Conservation (phyloP, 768 basidiomycete genomes). For the Leccinum ochraceum region DNA sequence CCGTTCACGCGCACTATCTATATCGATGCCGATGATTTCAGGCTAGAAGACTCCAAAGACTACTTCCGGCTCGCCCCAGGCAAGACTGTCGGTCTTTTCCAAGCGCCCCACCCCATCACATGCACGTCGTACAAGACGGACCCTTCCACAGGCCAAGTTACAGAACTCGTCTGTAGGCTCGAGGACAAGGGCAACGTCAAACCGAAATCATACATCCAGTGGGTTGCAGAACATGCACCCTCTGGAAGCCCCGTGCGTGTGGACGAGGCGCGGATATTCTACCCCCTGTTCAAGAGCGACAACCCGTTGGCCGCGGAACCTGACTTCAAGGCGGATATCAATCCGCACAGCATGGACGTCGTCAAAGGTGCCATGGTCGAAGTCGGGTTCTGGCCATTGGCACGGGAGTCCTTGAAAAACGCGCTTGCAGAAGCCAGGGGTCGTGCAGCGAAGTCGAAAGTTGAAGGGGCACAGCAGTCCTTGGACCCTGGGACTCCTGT, state of each 20-base stretch:
- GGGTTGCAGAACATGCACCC: slow-evolving; percentile 85
- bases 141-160: slow-evolving; percentile 66
- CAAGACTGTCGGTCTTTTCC: slow-evolving; percentile 95
- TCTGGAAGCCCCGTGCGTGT: slow-evolving; percentile 82
- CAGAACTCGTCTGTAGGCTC: slow-evolving; percentile 75
- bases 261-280: slow-evolving; percentile 91
- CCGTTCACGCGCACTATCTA: slow-evolving; percentile 89
- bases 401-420: slow-evolving; percentile 61
- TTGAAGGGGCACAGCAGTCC: slow-evolving; percentile 37
- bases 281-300: slow-evolving; percentile 92
- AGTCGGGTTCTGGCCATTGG: slow-evolving; percentile 84
- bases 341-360: slow-evolving; percentile 78
- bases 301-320: slow-evolving; percentile 69
- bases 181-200: slow-evolving; percentile 77
- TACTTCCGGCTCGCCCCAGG: slow-evolving; percentile 98
- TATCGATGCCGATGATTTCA: slow-evolving; percentile 94
- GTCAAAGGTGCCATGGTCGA: slow-evolving; percentile 84
- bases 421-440: slow-evolving; percentile 65
- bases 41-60: slow-evolving; percentile 86
- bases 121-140: slow-evolving; percentile 88
- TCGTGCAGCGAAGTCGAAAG: slow-evolving; percentile 62
- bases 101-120: slow-evolving; percentile 88
- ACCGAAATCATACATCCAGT: slow-evolving; percentile 94
- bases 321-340: slow-evolving; percentile 83
- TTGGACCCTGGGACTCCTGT: slow-evolving; percentile 60